phyloP scores from a whole-genome alignment of 306 rosid species.

The Rubus parviflorus region DNA sequence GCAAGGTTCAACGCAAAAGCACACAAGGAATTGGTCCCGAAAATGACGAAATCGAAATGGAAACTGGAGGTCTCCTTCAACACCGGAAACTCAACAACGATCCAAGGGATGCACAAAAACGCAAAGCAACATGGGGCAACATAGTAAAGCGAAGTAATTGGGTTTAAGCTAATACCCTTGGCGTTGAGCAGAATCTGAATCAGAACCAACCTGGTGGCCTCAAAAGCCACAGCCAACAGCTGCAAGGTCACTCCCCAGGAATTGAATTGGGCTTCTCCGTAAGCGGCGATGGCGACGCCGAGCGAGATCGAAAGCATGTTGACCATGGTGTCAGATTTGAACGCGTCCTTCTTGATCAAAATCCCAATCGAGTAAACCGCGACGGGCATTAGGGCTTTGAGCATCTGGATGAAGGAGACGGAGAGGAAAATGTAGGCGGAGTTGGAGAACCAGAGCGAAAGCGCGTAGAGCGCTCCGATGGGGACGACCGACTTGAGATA shows the following conservation, averaged over 20 bases:
- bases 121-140: constrained; percentile 88
- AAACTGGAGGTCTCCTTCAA: constrained; percentile 79
- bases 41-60: constrained; percentile 57
- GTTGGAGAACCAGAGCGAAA: constrained; percentile 90
- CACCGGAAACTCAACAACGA: constrained; percentile 69
- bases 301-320: constrained; percentile 88
- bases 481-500: constrained; percentile 83
- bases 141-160: constrained; percentile 93
- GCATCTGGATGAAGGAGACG: constrained; percentile 95
- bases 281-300: constrained; percentile 89
- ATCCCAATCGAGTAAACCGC: constrained; percentile 88
- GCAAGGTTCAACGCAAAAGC: constrained; percentile 91
- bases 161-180: constrained; percentile 78
- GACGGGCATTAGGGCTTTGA: constrained; percentile 93
- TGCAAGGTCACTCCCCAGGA: constrained; percentile 69
- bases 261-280: constrained; percentile 84
- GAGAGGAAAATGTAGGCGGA: constrained; percentile 88
- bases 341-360: constrained; percentile 58
- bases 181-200: constrained; percentile 84
- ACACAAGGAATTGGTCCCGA: constrained; percentile 76
- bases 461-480: constrained; percentile 90
- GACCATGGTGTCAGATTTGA: constrained; percentile 65
- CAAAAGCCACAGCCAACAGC: constrained; percentile 82
- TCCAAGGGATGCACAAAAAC: constrained; percentile 78
- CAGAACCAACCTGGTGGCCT: constrained; percentile 83